Percentiles rank a stretch among this genome's conserved stretches.
Conservation (phyloP, 768 basidiomycete genomes). For the Suillus plorans region DNA sequence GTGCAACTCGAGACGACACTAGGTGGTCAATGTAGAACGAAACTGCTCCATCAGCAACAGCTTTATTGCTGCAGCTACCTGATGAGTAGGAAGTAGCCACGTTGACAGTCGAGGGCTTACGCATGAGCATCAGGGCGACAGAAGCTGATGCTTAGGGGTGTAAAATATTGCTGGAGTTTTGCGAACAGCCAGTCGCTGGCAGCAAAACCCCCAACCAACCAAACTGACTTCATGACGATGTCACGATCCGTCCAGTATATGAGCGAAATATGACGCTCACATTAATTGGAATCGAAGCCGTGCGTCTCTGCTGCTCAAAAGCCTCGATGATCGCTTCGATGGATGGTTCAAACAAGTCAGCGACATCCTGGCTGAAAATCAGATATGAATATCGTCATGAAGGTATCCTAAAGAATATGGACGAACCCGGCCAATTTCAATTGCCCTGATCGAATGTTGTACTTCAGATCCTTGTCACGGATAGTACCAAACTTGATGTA, state of each 20-base stretch:
- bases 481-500: slow-evolving; percentile 40
- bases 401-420: not conserved
- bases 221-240: slow-evolving; percentile 27
- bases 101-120: slow-evolving; percentile 31
- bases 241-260: not conserved
- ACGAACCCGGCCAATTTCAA: slow-evolving; percentile 37
- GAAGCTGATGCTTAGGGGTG: slow-evolving; percentile 38
- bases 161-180: slow-evolving; percentile 37
- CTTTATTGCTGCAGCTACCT: slow-evolving; percentile 35
- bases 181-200: slow-evolving; percentile 46
- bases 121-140: slow-evolving; percentile 48
- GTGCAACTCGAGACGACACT: slow-evolving; percentile 43
- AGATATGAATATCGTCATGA: not conserved
- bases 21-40: slow-evolving; percentile 42
- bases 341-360: slow-evolving; percentile 43
- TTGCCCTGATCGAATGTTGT: slow-evolving; percentile 36
- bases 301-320: slow-evolving; percentile 29
- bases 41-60: slow-evolving; percentile 50
- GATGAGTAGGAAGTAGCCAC: not conserved
- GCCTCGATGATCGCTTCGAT: slow-evolving; percentile 34
- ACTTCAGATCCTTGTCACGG: slow-evolving; percentile 33
- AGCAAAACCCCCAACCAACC: slow-evolving; percentile 53
- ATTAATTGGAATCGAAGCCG: slow-evolving; percentile 21
- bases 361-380: slow-evolving; percentile 32
- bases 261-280: slow-evolving; percentile 18